Conservation (phyloP, 2,329 filamentous ascomycete genomes). For the Ophiostoma tasmaniense region DNA sequence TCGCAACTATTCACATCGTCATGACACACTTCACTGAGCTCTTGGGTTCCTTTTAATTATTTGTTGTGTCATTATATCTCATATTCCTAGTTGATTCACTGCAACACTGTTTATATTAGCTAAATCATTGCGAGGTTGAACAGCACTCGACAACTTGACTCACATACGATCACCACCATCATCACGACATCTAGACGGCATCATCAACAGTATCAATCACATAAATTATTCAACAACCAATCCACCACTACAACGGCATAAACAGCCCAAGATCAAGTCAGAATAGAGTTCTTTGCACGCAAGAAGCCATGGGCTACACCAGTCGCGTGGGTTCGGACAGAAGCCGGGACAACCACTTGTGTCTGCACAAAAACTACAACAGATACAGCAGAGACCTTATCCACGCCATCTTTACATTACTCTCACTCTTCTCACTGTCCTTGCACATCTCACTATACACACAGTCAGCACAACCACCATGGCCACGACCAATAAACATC, state of each 20-base stretch:
- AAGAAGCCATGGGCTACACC: background rate
- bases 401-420: background rate
- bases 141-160: background rate
- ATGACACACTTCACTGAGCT: background rate
- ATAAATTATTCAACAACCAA: background rate
- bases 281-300: background rate
- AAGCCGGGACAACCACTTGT: background rate
- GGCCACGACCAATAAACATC: background rate
- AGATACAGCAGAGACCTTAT: background rate
- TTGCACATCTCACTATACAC: background rate
- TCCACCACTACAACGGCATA: background rate
- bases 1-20: background rate
- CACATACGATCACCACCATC: background rate
- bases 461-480: background rate
- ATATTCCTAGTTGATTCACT: too few species aligned
- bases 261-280: background rate
- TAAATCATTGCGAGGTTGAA: too few species aligned
- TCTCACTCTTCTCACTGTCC: background rate
- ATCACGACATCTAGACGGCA: background rate
- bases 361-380: background rate
- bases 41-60: background rate
- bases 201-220: background rate
- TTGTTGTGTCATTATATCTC: too few species aligned
- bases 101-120: too few species aligned
- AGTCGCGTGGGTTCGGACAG: background rate